These are phyloP conservation scores for Flaveria ramosissima DNA, from an alignment of 129 eudicot genomes.

Conservation along the genomic window DNA sequence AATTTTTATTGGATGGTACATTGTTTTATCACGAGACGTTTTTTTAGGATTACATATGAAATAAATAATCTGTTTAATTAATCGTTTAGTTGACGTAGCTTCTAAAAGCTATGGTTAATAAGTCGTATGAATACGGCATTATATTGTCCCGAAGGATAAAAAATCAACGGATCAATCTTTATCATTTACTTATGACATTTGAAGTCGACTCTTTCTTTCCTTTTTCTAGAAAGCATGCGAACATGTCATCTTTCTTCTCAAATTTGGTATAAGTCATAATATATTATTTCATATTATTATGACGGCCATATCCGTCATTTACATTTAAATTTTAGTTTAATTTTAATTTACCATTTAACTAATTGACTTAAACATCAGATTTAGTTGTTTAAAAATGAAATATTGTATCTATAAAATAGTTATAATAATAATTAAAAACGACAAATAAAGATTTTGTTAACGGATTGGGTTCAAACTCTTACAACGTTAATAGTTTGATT, in stretches of 20 bases:
- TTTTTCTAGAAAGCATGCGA: constrained; percentile 2
- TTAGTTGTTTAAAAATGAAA: no score
- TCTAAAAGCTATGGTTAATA: not conserved
- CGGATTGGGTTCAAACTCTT: no score
- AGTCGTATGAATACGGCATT: not conserved
- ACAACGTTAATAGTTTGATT: no score
- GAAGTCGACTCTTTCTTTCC: not conserved
- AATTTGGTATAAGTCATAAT: not conserved
- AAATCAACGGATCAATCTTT: not conserved
- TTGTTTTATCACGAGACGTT: no score
- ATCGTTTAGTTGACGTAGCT: not conserved
- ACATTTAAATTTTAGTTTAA: no score
- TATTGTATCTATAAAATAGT: no score
- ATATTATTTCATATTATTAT: not conserved
- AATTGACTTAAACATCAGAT: not conserved
- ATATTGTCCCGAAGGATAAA: not conserved
- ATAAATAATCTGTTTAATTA: not conserved
- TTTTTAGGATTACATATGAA: not conserved
- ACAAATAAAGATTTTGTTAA: no score
- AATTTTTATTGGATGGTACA: no score
- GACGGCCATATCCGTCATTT: not conserved
- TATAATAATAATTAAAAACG: no score
- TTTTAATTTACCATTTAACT: not conserved
- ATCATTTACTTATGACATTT: not conserved
- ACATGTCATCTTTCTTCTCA: not conserved